A percentile compares a stretch with the other conserved stretches of the same genome.
Conservation (phyloP, 768 basidiomycete species). For the Rhodotorula sphaerocarpa region DNA sequence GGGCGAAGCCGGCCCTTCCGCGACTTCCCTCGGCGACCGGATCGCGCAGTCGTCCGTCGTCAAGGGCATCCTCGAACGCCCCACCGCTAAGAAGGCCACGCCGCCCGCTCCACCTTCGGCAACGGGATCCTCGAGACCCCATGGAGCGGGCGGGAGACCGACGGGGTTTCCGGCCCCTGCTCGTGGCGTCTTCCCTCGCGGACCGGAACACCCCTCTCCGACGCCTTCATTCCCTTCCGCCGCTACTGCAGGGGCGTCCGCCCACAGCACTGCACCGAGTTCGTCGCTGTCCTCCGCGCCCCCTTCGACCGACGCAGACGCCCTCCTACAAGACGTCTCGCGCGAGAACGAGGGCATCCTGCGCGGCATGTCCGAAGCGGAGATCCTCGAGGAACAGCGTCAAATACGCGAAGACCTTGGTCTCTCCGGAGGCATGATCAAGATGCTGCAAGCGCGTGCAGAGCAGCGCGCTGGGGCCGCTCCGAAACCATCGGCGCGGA, state of each 20-base stretch:
- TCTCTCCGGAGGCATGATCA: conserved; percentile 12
- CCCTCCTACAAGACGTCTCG: conserved; percentile 11
- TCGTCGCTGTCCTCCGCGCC: neutral
- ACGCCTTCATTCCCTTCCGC: neutral
- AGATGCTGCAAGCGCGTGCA: conserved; percentile 21
- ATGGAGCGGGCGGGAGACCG: neutral
- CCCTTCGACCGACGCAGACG: conserved; percentile 4
- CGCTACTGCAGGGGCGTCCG: neutral
- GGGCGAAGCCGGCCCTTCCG: neutral
- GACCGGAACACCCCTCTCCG: neutral
- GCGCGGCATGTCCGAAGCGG: conserved; percentile 26
- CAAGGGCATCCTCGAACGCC: conserved; percentile 24
- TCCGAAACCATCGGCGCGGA: neutral
- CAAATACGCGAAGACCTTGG: conserved; percentile 33
- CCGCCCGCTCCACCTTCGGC: conserved; percentile 12
- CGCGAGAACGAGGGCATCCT: conserved; percentile 28
- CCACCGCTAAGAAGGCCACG: neutral
- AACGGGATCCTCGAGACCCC: neutral
- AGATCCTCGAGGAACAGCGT: conserved; percentile 36
- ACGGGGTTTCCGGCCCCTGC: conserved; percentile 22
- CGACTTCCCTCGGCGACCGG: neutral
- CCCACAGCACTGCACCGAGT: neutral
- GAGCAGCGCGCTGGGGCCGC: neutral
- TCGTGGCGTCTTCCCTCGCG: conserved; percentile 16
- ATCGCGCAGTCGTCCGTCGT: conserved; percentile 6